Evolutionary conservation across 2,329 filamentous ascomycete genomes (phyloP), one percentile per base, ranked within the genome.

Genomic region (Colletotrichum godetiae): DNA sequence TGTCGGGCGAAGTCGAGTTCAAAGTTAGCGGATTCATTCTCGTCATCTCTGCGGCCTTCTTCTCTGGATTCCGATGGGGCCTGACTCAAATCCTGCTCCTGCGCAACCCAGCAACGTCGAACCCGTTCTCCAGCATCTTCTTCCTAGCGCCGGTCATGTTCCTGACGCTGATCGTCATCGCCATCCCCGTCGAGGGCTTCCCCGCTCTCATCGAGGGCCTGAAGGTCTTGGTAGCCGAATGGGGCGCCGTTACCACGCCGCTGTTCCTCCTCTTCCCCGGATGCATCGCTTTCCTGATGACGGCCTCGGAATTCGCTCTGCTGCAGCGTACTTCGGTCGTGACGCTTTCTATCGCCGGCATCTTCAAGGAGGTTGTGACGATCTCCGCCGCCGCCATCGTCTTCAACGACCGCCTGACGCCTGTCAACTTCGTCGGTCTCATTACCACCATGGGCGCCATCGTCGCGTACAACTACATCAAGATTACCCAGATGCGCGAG

Each of bases 101-200:
- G 33, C 93, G 95, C 77, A 97, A 98, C 82, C 95, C 95, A 1
- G 95, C 97, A 24, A 99, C 97, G 0, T 94, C 94, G 57, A 99
- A 99, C 79, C 97, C 97, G 0, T 98, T 99, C 82, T 96, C 95
- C 15, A 97, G 94, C 78, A 97, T 99, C 77, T 98, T 98, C 85
- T 98, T 95, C 84, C 91, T 99, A n/a, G 95, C 95, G 0, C 97
- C 97, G 1, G 90, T 98, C 83, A 99, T 99, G 97, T 99, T 99
- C 79, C 57, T 93, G 75, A 93, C 93, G 24, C 88, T 99, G 35
- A 86, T 97, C 64, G 78, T 91, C 70, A 93, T 99, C 75, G 95
- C 97, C 35, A 84, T 98, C 24, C 93, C 95, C 2, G 92, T 97
- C 5, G 97, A 99, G 84, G 95, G 95, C 2, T 90, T 95, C 62